Evolutionary conservation across 2,329 filamentous ascomycete species (phyloP).

Genomic region (Pseudogymnoascus sp.): DNA sequence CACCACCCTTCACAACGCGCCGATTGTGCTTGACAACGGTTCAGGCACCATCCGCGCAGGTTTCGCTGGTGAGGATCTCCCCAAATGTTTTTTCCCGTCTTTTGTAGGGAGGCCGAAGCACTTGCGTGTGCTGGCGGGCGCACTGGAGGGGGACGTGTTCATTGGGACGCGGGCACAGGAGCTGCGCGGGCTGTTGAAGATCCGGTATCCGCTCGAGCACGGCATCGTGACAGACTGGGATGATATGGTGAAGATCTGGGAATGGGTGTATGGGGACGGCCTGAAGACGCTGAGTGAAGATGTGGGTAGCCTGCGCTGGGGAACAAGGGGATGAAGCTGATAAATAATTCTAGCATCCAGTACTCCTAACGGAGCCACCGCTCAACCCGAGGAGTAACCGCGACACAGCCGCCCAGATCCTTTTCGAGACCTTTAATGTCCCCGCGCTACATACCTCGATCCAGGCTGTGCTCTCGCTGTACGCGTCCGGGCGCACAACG

Average conservation of each 20-base stretch:
- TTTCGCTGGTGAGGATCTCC: conserved; percentile 90
- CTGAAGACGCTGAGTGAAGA: conserved; percentile 96
- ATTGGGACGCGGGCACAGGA: conserved; percentile 87
- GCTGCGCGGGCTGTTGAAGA: conserved; percentile 86
- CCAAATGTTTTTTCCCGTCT: conserved; percentile 95
- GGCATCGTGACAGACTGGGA: conserved; percentile 99
- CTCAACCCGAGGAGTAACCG: conserved; percentile 93
- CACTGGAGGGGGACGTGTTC: conserved; percentile 92
- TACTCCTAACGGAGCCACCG: conserved; percentile 90
- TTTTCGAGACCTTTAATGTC: conserved; percentile 98
- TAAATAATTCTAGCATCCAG: conserved; percentile 63
- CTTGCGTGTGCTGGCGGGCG: conserved; percentile 87
- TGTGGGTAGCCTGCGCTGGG: conserved; percentile 41
- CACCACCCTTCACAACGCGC: conserved; percentile 81
- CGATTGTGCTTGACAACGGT: conserved; percentile 98
- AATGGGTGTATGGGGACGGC: conserved; percentile 92
- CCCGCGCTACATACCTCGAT: conserved; percentile 95
- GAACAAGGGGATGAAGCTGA: conserved; percentile 12
- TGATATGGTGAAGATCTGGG: conserved; percentile 99
- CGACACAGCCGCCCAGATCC: conserved; percentile 91
- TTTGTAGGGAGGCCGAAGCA: conserved; percentile 97
- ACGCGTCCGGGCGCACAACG: conserved; percentile 91
- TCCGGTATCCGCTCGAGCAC: conserved; percentile 90
- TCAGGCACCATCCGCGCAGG: conserved; percentile 95
- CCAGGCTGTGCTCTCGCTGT: conserved; percentile 90